Percentiles rank a stretch among this genome's conserved stretches.
Evolutionary conservation across 2,329 filamentous ascomycete genomes (phyloP).

Genomic region (Cytospora piceicola): DNA sequence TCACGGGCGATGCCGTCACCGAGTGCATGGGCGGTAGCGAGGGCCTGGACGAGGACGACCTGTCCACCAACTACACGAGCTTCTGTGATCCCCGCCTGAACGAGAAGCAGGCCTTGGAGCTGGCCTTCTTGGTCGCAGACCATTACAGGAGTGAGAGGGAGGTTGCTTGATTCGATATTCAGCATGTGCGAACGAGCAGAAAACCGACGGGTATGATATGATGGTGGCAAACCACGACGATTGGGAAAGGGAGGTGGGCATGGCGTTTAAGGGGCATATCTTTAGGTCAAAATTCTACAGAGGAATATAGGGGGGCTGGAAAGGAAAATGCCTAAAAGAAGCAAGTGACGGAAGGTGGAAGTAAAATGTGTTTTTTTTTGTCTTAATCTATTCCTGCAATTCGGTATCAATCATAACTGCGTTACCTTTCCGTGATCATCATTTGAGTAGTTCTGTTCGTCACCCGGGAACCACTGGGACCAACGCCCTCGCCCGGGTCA

Average conservation of each 20-base stretch:
- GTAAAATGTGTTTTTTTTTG: background rate
- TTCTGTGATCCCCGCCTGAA: slow-evolving; percentile 96
- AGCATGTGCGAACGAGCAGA: background rate
- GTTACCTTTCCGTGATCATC: background rate
- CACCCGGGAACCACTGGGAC: background rate
- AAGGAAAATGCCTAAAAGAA: background rate
- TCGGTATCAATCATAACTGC: slow-evolving; percentile 2
- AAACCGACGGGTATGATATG: background rate
- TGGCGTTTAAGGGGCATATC: slow-evolving; percentile 8
- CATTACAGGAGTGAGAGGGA: slow-evolving; percentile 60
- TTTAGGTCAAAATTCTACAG: background rate
- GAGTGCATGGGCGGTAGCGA: slow-evolving; percentile 94
- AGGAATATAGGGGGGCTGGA: background rate
- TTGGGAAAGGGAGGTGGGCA: background rate
- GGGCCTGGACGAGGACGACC: slow-evolving; percentile 82
- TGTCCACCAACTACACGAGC: slow-evolving; percentile 89
- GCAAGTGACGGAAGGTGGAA: background rate
- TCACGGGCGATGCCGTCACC: slow-evolving; percentile 94
- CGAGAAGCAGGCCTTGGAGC: slow-evolving; percentile 94
- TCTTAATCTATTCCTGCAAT: background rate
- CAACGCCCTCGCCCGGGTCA: background rate
- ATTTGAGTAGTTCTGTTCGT: background rate
- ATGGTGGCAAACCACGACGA: background rate
- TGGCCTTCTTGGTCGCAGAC: slow-evolving; percentile 91
- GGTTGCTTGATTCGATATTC: background rate